Percentiles rank a stretch among this genome's conserved stretches.
Conservation (phyloP, 192 early-diverging fungal species). For the Gonapodya prolifera region DNA sequence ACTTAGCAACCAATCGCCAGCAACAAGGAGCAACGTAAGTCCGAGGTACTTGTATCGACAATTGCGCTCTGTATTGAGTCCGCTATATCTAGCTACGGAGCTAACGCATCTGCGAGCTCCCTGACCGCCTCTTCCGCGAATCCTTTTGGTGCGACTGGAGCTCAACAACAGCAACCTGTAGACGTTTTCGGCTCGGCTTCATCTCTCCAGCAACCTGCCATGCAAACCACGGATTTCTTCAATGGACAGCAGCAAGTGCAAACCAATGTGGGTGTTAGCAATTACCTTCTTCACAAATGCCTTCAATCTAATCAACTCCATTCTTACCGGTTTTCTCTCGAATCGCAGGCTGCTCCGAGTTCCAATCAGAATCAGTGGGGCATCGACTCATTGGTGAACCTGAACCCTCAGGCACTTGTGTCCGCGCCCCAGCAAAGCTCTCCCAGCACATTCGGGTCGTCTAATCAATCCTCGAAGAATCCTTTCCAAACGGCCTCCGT, state of each 20-base stretch:
- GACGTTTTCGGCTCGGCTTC: not conserved
- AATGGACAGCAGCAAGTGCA: not conserved
- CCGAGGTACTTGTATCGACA: not conserved
- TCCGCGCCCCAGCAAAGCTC: not conserved
- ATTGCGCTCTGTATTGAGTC: not conserved
- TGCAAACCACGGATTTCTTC: not conserved
- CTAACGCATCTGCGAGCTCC: not conserved
- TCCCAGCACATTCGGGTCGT: not conserved
- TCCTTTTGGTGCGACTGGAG: not conserved
- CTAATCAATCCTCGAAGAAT: not conserved
- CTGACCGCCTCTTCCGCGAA: not conserved
- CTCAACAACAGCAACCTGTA: not conserved
- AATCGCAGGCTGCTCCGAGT: no score
- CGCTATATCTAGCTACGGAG: not conserved
- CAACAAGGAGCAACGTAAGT: not conserved
- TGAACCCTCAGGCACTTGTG: not conserved
- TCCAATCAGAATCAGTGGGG: not conserved
- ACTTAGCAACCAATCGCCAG: slow-evolving; percentile 22
- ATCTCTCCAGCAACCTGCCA: not conserved
- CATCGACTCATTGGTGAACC: not conserved
- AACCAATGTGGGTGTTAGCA: not conserved
- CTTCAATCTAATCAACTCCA: no score
- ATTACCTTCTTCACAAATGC: no score
- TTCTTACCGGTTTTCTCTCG: no score
- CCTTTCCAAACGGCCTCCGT: not conserved